A percentile compares a stretch with the other conserved stretches of the same genome.
Conservation (phyloP, 495 filamentous ascomycete species). For the Lasiosphaeria miniovina region DNA sequence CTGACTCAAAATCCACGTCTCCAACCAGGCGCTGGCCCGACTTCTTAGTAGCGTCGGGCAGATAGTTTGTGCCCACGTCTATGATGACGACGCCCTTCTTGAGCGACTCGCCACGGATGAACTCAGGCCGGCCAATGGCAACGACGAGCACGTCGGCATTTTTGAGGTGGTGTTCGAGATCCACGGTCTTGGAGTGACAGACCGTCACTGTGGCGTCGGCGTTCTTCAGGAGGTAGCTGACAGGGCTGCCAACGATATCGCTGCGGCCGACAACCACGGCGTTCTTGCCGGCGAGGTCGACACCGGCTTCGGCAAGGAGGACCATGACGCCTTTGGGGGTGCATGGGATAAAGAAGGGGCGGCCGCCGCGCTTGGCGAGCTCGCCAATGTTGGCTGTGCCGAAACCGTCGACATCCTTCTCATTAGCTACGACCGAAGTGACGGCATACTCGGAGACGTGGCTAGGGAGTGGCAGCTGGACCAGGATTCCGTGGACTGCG, state of each 20-base stretch:
- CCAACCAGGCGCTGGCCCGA: conserved; percentile 91
- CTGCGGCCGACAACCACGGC: conserved; percentile 93
- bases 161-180: conserved; percentile 70
- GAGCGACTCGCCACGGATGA: conserved; percentile 92
- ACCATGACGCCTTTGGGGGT: conserved; percentile 98
- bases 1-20: conserved; percentile 90
- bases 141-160: conserved; percentile 85
- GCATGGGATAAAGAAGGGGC: conserved; percentile 85
- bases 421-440: conserved; percentile 83
- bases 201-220: conserved; percentile 95
- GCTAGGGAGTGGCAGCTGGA: conserved; percentile 85
- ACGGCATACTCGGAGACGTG: conserved; percentile 85
- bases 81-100: conserved; percentile 93
- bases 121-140: conserved; percentile 82
- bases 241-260: conserved; percentile 95
- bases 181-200: conserved; percentile 84
- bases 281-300: conserved; percentile 82
- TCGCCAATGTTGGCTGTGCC: conserved; percentile 91
- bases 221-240: conserved; percentile 91
- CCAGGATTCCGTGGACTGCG: conserved; percentile 83
- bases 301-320: conserved; percentile 76
- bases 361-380: conserved; percentile 87
- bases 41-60: conserved; percentile 90
- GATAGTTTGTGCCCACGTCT: conserved; percentile 96
- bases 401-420: conserved; percentile 98